Percentiles rank a stretch among this genome's conserved stretches.
These are phyloP conservation scores for Heritiera fomes DNA, from an alignment of 345 rosid genomes.

Conservation along the genomic window DNA sequence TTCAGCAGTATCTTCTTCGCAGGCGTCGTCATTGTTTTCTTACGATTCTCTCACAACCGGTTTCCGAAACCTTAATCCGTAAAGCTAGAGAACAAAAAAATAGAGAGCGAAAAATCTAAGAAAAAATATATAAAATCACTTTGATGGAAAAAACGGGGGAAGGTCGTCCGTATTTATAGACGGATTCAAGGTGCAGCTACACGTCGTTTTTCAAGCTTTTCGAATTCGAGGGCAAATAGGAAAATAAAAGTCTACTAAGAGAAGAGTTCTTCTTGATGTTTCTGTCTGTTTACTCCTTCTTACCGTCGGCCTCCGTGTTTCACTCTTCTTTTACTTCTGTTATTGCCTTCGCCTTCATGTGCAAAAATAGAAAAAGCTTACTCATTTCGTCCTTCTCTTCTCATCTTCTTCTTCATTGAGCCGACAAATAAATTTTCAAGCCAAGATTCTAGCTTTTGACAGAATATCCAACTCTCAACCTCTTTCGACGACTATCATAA, in stretches of 20 bases:
- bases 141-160: no score
- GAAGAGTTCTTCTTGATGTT: no score
- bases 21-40: conserved; percentile 12
- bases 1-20: conserved; percentile 42
- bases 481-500: neutral
- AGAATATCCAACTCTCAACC: neutral
- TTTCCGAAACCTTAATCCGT: neutral
- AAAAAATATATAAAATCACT: no score
- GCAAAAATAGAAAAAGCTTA: neutral
- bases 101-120: no score
- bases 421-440: neutral
- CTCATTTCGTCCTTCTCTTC: neutral
- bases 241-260: no score
- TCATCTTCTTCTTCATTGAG: neutral
- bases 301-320: no score
- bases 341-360: neutral
- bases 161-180: no score
- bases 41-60: neutral
- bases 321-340: no score
- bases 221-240: no score
- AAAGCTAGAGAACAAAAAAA: neutral
- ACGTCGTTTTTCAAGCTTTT: no score
- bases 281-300: no score
- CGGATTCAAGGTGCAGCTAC: no score
- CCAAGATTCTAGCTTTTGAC: neutral